Conservation (phyloP, 768 basidiomycete genomes). For the button mushroom (Agaricus bisporus) region DNA sequence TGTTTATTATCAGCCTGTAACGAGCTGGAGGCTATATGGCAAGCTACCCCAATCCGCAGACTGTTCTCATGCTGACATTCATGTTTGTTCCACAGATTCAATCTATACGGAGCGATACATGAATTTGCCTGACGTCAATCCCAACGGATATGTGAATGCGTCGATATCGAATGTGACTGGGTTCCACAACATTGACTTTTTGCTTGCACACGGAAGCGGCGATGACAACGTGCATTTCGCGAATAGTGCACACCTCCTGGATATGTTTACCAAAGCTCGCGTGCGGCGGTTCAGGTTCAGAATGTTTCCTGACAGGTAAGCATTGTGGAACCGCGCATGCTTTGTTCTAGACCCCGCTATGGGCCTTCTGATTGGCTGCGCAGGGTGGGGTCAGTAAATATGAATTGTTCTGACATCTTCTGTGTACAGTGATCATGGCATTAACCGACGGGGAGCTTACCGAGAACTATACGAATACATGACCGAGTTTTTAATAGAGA, state of each 20-base stretch:
- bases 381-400: not conserved
- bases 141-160: conserved; percentile 83
- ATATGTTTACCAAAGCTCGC: conserved; percentile 80
- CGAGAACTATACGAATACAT: conserved; percentile 86
- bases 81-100: conserved; percentile 49
- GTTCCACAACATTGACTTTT: conserved; percentile 73
- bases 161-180: conserved; percentile 85
- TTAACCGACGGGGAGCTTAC: conserved; percentile 67
- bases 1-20: conserved; percentile 60
- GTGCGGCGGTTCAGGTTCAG: conserved; percentile 79
- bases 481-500: conserved; percentile 79
- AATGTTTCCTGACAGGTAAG: conserved; percentile 95
- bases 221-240: conserved; percentile 97
- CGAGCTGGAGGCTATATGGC: conserved; percentile 82
- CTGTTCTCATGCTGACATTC: not conserved
- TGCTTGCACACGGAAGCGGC: conserved; percentile 89
- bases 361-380: conserved; percentile 8
- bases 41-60: conserved; percentile 16
- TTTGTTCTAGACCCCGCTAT: not conserved
- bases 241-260: conserved; percentile 85
- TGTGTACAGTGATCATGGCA: conserved; percentile 68
- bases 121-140: conserved; percentile 75
- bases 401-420: not conserved
- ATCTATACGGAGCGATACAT: conserved; percentile 99
- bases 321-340: not conserved